A percentile compares a stretch with the other conserved stretches of the same genome.
phyloP scores from a whole-genome alignment of 1,284 basidiomycete species.

The Meripilus lineatus region DNA sequence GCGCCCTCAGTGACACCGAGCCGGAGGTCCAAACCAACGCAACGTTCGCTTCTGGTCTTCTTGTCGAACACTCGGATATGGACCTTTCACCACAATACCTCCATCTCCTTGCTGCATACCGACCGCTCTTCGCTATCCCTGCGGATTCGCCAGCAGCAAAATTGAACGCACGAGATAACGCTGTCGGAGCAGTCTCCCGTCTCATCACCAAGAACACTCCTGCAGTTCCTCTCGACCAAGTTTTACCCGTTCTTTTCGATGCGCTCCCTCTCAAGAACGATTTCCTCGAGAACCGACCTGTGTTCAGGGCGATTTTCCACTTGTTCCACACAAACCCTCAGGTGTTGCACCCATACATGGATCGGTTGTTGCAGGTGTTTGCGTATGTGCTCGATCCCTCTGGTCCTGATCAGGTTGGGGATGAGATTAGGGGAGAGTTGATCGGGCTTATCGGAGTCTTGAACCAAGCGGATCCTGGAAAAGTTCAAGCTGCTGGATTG shows the following conservation, averaged over 20 bases:
- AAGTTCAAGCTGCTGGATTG: slow-evolving; percentile 74
- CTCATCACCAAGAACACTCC: slow-evolving; percentile 81
- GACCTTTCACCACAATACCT: slow-evolving; percentile 86
- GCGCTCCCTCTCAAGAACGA: slow-evolving; percentile 89
- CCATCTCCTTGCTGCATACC: slow-evolving; percentile 75
- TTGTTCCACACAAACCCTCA: slow-evolving; percentile 77
- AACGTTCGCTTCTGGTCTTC: slow-evolving; percentile 89
- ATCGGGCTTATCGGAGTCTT: slow-evolving; percentile 75
- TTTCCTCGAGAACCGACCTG: slow-evolving; percentile 83
- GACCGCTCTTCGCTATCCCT: slow-evolving; percentile 75
- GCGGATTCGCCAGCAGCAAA: slow-evolving; percentile 57
- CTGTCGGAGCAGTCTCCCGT: slow-evolving; percentile 87
- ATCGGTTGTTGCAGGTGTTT: slow-evolving; percentile 81
- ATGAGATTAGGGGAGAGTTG: slow-evolving; percentile 73
- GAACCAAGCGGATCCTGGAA: slow-evolving; percentile 67
- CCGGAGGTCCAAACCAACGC: slow-evolving; percentile 95
- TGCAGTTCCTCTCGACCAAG: slow-evolving; percentile 87
- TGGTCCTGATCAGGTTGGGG: slow-evolving; percentile 68
- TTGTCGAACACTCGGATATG: slow-evolving; percentile 83
- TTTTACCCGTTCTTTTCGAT: slow-evolving; percentile 80
- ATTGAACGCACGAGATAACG: slow-evolving; percentile 93
- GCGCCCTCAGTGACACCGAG: slow-evolving; percentile 81
- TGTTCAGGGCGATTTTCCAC: slow-evolving; percentile 88
- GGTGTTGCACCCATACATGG: slow-evolving; percentile 73
- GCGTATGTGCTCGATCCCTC: slow-evolving; percentile 79